Base-by-base conservation (phyloP, 345 rosid genomes). In the Raphanus raphanistrum region DNA sequence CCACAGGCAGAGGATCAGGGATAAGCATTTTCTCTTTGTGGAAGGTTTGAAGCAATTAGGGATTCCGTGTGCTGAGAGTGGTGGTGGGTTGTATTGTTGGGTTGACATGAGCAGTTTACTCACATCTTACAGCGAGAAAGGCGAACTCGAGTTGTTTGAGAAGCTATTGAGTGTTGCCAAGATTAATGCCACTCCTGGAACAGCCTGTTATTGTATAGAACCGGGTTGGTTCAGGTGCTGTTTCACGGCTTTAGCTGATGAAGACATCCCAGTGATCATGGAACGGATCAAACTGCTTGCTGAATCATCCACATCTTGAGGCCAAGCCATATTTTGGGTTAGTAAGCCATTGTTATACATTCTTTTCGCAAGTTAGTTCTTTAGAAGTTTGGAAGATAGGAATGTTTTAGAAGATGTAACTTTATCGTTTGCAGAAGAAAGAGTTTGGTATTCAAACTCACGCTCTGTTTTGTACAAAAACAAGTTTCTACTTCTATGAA, bases 161-260 rank as follows among this genome's bases (percentile, higher is more conserved):
- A 86, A 87, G 79, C 88, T 95, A 9, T 69, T 92, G 80, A 90
- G 82, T 73, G 78, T 86, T 76, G 90, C 89, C 65, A 92, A 92
- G 85, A 86, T 92, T 81, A 95, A 90, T 63, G 85, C 83, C 59
- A 95, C 98, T 76, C 97, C 99, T 9, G 96, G 98, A 5, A 86
- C 92, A 32, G 94, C 96, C 4, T 92, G 99, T 79, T 96, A 90
- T 80, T 90, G 96, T 84, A 90, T 88, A 74, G 94, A 95, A 81
- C 94, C 92, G 0, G 99, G 99, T 70, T 95, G 99, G 98, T 95
- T 95, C 71, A 80, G 98, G 27, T 94, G 95, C 74, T 89, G 97
- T 86, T 94, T 90, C 82, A 82, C 98, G 2, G 76, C 89, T 59
- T 81, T 92, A 76, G 78, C 85, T 9, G 74, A 73, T 76, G 90